Percentiles rank a stretch among this genome's conserved stretches.
phyloP scores from a whole-genome alignment of 495 filamentous ascomycete genomes.

The Podospora appendiculata region DNA sequence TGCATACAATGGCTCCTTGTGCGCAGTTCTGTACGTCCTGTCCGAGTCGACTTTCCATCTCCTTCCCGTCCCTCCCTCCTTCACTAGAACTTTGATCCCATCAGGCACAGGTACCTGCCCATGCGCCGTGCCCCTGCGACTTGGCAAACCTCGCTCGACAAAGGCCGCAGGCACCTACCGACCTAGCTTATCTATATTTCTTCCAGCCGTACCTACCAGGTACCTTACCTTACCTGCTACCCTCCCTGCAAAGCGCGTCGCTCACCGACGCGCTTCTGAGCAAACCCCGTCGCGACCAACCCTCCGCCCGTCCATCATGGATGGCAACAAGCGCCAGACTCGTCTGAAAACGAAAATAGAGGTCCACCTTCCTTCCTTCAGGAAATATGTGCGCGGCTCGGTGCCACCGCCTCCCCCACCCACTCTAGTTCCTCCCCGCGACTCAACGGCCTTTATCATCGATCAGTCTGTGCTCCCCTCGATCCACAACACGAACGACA shows the following conservation, averaged over 20 bases:
- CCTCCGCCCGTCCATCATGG: slow-evolving; percentile 1
- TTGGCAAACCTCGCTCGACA: too few species aligned
- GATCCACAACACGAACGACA: slow-evolving; percentile 8
- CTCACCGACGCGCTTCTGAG: too few species aligned
- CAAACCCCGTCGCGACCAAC: too few species aligned
- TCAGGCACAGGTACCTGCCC: too few species aligned
- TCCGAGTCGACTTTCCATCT: not conserved
- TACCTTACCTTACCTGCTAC: too few species aligned
- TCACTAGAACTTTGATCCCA: too few species aligned
- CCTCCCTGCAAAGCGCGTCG: too few species aligned
- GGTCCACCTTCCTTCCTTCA: slow-evolving; percentile 26
- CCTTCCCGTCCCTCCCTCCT: not conserved
- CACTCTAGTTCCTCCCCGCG: slow-evolving; percentile 23
- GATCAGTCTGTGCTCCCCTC: slow-evolving; percentile 33
- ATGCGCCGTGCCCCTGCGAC: too few species aligned
- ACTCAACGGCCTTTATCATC: slow-evolving; percentile 39
- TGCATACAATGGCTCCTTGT: not conserved
- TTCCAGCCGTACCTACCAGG: too few species aligned
- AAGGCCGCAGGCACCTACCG: too few species aligned
- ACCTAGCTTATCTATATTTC: too few species aligned
- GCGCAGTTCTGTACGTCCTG: not conserved
- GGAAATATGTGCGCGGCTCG: slow-evolving; percentile 29
- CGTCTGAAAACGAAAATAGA: slow-evolving; percentile 19
- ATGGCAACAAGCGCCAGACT: not conserved
- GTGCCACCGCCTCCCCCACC: slow-evolving; percentile 30